phyloP scores from a whole-genome alignment of 805 yeast genomes.

The Myxozyma neotropica region DNA sequence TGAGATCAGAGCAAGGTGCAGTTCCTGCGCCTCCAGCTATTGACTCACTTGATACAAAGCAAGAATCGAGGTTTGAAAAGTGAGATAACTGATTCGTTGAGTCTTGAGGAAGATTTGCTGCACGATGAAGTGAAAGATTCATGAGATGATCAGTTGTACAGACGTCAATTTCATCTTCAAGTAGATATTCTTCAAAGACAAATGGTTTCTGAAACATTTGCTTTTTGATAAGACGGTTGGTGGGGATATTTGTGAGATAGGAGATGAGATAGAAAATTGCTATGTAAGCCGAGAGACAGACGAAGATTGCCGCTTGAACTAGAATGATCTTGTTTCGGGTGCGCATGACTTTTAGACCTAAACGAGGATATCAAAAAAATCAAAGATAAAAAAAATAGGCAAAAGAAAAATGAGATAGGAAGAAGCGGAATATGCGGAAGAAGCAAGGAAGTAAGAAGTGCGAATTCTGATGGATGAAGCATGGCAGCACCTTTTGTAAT shows the following conservation, averaged over 20 bases:
- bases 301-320: background rate
- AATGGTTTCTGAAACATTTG: background rate
- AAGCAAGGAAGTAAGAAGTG: background rate
- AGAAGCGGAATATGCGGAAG: background rate
- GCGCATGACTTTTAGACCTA: background rate
- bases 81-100: background rate
- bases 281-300: background rate
- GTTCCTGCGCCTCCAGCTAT: background rate
- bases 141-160: background rate
- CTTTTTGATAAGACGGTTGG: background rate
- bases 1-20: conserved; percentile 9
- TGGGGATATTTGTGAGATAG: background rate
- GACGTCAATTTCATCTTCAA: background rate
- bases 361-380: background rate
- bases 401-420: background rate
- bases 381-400: background rate
- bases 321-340: background rate
- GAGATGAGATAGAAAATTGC: background rate
- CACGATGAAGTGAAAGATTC: conserved; percentile 3
- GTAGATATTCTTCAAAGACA: background rate
- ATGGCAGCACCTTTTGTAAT: background rate
- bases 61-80: conserved; percentile 1
- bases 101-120: background rate
- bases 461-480: background rate
- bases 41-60: conserved; percentile 6